Evolutionary conservation across 495 filamentous ascomycete species (phyloP).

Genomic region (Penicillium crystallinum): DNA sequence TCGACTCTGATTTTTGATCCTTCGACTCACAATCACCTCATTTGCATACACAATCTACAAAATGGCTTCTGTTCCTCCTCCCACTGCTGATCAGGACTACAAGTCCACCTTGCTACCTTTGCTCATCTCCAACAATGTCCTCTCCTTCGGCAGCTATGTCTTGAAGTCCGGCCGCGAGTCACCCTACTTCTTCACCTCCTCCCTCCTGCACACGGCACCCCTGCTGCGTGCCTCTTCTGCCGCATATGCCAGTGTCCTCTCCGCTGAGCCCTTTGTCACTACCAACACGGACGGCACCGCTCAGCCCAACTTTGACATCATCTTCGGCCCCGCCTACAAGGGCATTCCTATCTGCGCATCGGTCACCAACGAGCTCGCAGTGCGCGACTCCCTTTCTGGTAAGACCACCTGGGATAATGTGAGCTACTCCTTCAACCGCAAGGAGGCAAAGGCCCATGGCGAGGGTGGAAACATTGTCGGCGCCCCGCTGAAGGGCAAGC

Average conservation of each 20-base stretch:
- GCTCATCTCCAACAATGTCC: constrained; percentile 65
- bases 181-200: constrained; percentile 98
- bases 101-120: constrained; percentile 68
- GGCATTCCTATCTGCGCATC: constrained; percentile 82
- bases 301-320: constrained; percentile 33
- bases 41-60: background rate
- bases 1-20: constrained; percentile 5
- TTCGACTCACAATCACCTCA: constrained; percentile 3
- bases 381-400: constrained; percentile 47
- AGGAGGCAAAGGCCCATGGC: constrained; percentile 90
- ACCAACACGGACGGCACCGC: constrained; percentile 29
- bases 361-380: constrained; percentile 62
- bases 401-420: constrained; percentile 42
- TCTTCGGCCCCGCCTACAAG: constrained; percentile 86
- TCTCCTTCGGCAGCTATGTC: constrained; percentile 83
- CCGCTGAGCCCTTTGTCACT: constrained; percentile 38
- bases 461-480: constrained; percentile 92
- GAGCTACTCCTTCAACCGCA: constrained; percentile 88
- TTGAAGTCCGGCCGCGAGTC: constrained; percentile 90
- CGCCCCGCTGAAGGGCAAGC: constrained; percentile 73
- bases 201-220: constrained; percentile 71
- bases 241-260: constrained; percentile 76
- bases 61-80: constrained; percentile 25
- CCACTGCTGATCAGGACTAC: constrained; percentile 38
- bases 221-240: constrained; percentile 67